A percentile compares a stretch with the other conserved stretches of the same genome.
These are phyloP conservation scores for Psilocybe subaeruginosa DNA, from an alignment of 768 basidiomycete species.

Conservation along the genomic window DNA sequence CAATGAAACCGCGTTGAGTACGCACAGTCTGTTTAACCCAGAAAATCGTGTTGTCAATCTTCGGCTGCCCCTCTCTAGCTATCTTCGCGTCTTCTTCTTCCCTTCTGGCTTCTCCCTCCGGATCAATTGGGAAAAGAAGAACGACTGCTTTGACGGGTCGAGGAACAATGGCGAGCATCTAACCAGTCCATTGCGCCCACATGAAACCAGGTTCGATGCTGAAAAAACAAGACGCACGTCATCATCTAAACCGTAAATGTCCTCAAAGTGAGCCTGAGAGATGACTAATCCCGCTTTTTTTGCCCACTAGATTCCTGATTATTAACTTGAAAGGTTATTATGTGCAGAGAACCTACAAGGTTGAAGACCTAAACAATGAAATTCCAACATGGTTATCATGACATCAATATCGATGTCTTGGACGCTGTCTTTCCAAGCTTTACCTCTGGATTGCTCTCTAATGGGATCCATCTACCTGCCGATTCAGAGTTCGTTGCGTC, in stretches of 20 bases:
- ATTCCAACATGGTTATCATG: neutral
- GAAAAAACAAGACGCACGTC: constrained; percentile 44
- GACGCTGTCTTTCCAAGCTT: neutral
- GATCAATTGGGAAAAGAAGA: constrained; percentile 76
- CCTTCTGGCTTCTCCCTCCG: constrained; percentile 50
- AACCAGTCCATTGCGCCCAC: neutral
- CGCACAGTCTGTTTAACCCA: constrained; percentile 91
- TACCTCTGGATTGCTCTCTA: constrained; percentile 72
- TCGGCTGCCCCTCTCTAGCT: constrained; percentile 42
- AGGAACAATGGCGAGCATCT: constrained; percentile 75
- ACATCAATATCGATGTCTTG: neutral
- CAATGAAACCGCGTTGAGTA: neutral
- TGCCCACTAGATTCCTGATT: constrained; percentile 56
- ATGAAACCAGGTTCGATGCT: too few species aligned
- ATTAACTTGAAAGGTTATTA: neutral
- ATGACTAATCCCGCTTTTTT: constrained; percentile 63
- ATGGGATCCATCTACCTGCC: constrained; percentile 68
- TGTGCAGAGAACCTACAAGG: constrained; percentile 32
- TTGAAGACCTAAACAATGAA: constrained; percentile 46
- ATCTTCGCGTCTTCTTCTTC: constrained; percentile 64
- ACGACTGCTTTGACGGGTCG: constrained; percentile 82
- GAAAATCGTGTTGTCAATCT: constrained; percentile 66
- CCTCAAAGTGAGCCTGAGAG: constrained; percentile 56
- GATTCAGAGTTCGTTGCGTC: constrained; percentile 6
- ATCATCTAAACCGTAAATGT: constrained; percentile 74